Evolutionary conservation across 305 asterid genomes (phyloP).

Genomic region (Vinca major): DNA sequence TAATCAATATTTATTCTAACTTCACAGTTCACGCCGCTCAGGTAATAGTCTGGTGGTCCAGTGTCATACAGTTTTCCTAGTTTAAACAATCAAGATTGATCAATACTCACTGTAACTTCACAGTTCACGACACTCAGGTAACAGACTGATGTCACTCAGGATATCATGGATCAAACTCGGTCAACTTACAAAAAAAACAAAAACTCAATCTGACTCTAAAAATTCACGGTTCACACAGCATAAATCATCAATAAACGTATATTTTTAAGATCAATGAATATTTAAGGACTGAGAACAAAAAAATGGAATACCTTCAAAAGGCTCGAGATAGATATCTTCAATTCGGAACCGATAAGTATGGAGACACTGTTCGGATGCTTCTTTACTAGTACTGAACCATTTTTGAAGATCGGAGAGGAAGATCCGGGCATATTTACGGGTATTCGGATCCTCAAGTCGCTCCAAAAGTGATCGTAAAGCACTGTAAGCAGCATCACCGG

Average conservation of each 20-base stretch:
- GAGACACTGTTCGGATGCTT: slow-evolving; percentile 57
- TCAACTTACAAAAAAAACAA: too few species aligned
- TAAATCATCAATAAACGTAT: neutral
- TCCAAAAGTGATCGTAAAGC: slow-evolving; percentile 73
- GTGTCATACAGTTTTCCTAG: too few species aligned
- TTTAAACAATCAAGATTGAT: too few species aligned
- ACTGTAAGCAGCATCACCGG: slow-evolving; percentile 89
- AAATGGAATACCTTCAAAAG: slow-evolving; percentile 50
- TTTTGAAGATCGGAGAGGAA: slow-evolving; percentile 72
- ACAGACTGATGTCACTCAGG: too few species aligned
- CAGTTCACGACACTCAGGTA: too few species aligned
- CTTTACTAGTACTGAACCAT: slow-evolving; percentile 39
- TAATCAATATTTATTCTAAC: neutral
- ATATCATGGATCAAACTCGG: too few species aligned
- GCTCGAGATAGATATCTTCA: slow-evolving; percentile 66
- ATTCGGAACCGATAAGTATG: slow-evolving; percentile 70
- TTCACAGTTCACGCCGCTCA: too few species aligned
- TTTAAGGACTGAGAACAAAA: neutral
- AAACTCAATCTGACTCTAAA: too few species aligned
- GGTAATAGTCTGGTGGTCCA: too few species aligned
- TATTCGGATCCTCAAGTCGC: slow-evolving; percentile 70
- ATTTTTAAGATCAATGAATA: neutral
- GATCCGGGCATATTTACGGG: slow-evolving; percentile 79
- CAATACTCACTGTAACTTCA: neutral
- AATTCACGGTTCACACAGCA: too few species aligned